Evolutionary conservation across 2,329 filamentous ascomycete genomes (phyloP).

Genomic region (Penicillium sp.): DNA sequence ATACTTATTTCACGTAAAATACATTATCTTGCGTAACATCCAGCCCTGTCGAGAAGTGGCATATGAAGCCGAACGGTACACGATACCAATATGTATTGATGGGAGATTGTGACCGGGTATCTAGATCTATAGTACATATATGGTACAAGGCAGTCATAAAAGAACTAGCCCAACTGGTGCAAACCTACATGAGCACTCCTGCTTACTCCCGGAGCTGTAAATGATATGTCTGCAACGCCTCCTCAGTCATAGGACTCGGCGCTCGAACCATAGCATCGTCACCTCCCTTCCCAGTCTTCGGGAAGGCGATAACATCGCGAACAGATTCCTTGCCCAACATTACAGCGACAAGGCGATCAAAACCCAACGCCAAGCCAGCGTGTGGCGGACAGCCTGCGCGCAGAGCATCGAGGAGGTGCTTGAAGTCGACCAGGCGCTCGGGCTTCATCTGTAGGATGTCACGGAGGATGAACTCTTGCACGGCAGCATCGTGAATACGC

Average conservation of each 20-base stretch:
- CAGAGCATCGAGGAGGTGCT: constrained; percentile 77
- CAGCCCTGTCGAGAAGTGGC: too few species aligned
- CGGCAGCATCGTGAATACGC: constrained; percentile 77
- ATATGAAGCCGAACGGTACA: too few species aligned
- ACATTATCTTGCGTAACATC: background rate
- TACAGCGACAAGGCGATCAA: constrained; percentile 78
- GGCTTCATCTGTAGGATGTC: constrained; percentile 75
- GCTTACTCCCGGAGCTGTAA: constrained; percentile 37
- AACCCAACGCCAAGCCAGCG: constrained; percentile 86
- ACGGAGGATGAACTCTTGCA: constrained; percentile 81
- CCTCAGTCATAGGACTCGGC: constrained; percentile 63
- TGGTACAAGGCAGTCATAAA: constrained; percentile 6
- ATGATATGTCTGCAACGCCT: constrained; percentile 58
- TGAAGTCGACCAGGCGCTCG: constrained; percentile 71
- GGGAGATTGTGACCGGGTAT: constrained; percentile 15
- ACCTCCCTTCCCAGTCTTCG: constrained; percentile 84
- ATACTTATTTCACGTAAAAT: background rate
- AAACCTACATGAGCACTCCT: too few species aligned
- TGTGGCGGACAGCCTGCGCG: constrained; percentile 87
- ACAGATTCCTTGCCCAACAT: constrained; percentile 73
- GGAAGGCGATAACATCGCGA: constrained; percentile 92
- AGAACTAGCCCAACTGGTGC: too few species aligned
- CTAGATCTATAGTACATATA: constrained; percentile 11
- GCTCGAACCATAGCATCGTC: constrained; percentile 79
- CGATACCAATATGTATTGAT: background rate